Base-by-base conservation (phyloP, 2,329 filamentous ascomycete genomes). In the Bretziella fagacearum region DNA sequence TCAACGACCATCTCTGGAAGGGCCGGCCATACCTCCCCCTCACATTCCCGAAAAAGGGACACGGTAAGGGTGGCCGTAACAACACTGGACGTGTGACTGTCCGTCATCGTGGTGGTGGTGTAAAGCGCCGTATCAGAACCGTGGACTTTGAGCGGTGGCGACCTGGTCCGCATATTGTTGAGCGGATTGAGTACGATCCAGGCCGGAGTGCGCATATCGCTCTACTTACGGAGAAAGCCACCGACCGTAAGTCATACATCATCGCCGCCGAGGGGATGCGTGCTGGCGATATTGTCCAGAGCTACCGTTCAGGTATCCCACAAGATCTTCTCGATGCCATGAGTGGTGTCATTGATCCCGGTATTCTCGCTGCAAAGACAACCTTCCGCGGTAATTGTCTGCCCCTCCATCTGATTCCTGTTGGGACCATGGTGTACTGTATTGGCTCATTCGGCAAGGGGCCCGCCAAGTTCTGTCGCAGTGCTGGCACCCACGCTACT, bases 1-100 rank as follows among this genome's bases (percentile, higher is more conserved):
- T 95, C 64, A 96, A 96, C 64, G 86, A 95, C 58, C 91, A 98
- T 63, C 68, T 98, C 39, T 96, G 85, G 85, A 95, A 93, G 65
- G 91, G 91, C 50, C 73, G 86, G 48, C 84, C 91, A 1, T 78
- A 81, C 54, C 69, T 84, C 27, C 76, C 79, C 44, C 71, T 98
- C 62, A 98, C 93, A 8, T 84, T 85, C 57, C 77, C 86, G 30
- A 94, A 95, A 63, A 89, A 89, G 62, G 91, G 91, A 13, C 86
- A 94, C 56, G 79, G 76, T 45, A 91, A 93, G 62, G 93, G 91
- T 62, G 91, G 91, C 36, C 77, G 91, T 56, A 98, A 98, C 62
- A 82, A 84, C 58, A 81, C 74, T 46, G 93, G 91, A 20, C 71
- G 76, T 54, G 74, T 98, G 52, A 94, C 86, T 1, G 81, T 98